Percentiles rank a stretch among this genome's conserved stretches.
Evolutionary conservation across 2,329 filamentous ascomycete species (phyloP).

Genomic region (Tolypocladium paradoxum): DNA sequence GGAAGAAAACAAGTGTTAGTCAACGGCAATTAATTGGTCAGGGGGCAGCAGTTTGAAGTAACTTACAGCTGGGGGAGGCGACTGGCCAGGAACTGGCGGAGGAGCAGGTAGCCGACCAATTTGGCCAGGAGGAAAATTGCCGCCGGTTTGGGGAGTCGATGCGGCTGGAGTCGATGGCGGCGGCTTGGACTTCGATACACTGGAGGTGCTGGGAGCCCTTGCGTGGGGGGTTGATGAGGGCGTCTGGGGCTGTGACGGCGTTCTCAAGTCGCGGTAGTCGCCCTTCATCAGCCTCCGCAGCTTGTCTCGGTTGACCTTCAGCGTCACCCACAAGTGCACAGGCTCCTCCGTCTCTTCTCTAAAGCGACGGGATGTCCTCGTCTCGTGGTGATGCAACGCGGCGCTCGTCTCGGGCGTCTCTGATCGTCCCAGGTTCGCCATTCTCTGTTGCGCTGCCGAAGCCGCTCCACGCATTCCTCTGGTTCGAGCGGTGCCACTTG

Average conservation of each 20-base stretch:
- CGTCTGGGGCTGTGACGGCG: constrained; percentile 24
- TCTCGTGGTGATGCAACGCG: constrained; percentile 55
- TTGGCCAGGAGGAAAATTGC: constrained; percentile 38
- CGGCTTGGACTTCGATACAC: constrained; percentile 20
- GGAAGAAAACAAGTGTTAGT: constrained; percentile 5
- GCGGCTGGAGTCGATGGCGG: constrained; percentile 26
- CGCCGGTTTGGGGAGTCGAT: constrained; percentile 19
- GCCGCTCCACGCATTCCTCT: constrained; percentile 84
- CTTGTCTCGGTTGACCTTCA: constrained; percentile 63
- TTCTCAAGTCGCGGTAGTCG: constrained; percentile 28
- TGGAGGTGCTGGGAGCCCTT: constrained; percentile 19
- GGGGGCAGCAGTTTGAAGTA: too few relatives aligned
- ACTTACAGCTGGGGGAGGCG: constrained; percentile 51
- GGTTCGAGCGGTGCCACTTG: constrained; percentile 70
- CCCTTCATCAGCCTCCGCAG: constrained; percentile 56
- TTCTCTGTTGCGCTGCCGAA: constrained; percentile 73
- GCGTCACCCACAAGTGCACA: constrained; percentile 58
- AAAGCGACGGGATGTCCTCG: constrained; percentile 52
- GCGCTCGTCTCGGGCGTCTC: constrained; percentile 73
- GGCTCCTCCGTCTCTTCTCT: constrained; percentile 76
- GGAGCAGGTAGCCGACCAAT: constrained; percentile 60
- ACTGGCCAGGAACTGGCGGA: constrained; percentile 46
- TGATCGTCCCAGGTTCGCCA: constrained; percentile 72
- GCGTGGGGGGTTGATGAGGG: constrained; percentile 18
- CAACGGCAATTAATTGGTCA: constrained; percentile 7